Evolutionary conservation across 208 protist genomes (phyloP).

Genomic region (Leishmania arabica): DNA sequence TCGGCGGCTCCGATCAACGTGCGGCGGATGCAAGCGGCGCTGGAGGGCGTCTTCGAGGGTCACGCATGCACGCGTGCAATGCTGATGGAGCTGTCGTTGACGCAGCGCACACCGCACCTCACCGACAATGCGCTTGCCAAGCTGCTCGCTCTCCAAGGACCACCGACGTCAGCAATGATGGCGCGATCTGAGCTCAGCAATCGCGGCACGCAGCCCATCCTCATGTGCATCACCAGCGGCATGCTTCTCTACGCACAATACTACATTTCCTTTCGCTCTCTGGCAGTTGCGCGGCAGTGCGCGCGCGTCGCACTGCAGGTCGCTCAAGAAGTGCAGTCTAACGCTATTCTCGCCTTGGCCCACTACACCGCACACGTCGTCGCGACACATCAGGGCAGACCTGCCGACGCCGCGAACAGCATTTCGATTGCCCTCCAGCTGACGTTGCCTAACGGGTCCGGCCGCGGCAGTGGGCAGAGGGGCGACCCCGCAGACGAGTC

Average conservation of each 20-base stretch:
- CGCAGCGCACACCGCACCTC: conserved; percentile 23
- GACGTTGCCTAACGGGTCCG: conserved; percentile 12
- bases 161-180: conserved; percentile 18
- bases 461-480: background rate
- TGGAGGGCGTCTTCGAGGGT: conserved; percentile 45
- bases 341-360: conserved; percentile 61
- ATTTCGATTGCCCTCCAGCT: conserved; percentile 83
- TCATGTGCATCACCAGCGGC: conserved; percentile 74
- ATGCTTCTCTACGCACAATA: conserved; percentile 82
- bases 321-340: conserved; percentile 74
- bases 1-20: conserved; percentile 16
- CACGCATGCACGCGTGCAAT: conserved; percentile 20
- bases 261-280: conserved; percentile 62
- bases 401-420: conserved; percentile 68
- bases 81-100: conserved; percentile 34
- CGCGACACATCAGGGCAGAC: conserved; percentile 44
- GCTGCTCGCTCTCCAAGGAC: conserved; percentile 36
- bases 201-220: conserved; percentile 53
- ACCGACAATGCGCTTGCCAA: conserved; percentile 42
- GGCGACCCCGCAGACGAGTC: background rate
- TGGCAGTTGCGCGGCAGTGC: conserved; percentile 62
- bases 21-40: conserved; percentile 16
- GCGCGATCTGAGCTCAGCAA: conserved; percentile 28
- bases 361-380: conserved; percentile 79
- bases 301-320: conserved; percentile 71